Evolutionary conservation across 768 basidiomycete species (phyloP), one percentile per base, ranked within the genome.

Genomic region (Filobasidium floriforme): DNA sequence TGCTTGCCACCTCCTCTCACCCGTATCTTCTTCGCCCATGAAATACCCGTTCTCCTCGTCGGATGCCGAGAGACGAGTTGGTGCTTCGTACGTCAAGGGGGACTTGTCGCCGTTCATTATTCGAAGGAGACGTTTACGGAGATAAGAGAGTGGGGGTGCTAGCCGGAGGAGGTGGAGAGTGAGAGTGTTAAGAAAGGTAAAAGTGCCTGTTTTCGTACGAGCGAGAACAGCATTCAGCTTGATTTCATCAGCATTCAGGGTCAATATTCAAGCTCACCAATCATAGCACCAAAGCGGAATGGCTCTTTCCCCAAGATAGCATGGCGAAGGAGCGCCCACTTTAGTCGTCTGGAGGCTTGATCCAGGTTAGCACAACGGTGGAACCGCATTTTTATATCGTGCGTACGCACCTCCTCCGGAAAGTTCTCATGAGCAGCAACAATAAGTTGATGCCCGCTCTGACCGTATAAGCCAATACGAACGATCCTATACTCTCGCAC

Each of bases 231-330:
- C 5, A 18, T 26, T 15, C n/a, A 37, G 32, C 32, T 37, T 37
- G 32, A 9, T 26, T 57, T 2, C 55, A n/a, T n/a, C n/a, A n/a
- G n/a, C n/a, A n/a, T n/a, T n/a, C n/a, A n/a, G n/a, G n/a, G n/a
- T n/a, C n/a, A n/a, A n/a, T n/a, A 24, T 26, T 59, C 49, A 68
- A 77, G 22, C 77, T 44, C 68, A 87, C 90, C 91, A 43, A 97
- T 81, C 90, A 93, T 93, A 0, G 87, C 85, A 4, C 87, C 89
- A 69, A 94, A 93, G 22, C 92, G 82, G 73, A 88, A 83, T 0
- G 89, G 87, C 73, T 96, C 92, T 49, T 81, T 68, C 0, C 92
- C 92, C 70, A 96, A 89, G 52, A 94, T 81, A 0, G 91, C 92
- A 80, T 85, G 88, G 3, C 88, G 84, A 60, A 96, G 82, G 26